Evolutionary conservation across 768 basidiomycete species (phyloP), one percentile per base, ranked within the genome.

Genomic region (Auricularia auricula-judae): DNA sequence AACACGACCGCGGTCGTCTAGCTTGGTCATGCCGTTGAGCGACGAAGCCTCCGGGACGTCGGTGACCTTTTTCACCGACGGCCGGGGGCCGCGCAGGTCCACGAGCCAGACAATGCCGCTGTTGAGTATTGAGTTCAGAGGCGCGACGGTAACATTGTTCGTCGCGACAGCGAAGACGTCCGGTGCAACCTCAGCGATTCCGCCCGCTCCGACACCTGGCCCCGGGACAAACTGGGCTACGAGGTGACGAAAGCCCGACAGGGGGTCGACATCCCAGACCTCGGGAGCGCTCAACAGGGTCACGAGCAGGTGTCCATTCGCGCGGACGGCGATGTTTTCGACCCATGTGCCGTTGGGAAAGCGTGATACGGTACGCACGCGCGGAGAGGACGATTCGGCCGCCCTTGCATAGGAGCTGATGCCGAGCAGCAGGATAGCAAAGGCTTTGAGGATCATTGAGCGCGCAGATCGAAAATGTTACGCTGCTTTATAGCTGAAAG

Each of bases 371-470:
- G 21, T 21, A 18, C 47, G 47, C 39, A 42, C 39, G 12, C 39
- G 89, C 93, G 0, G 92, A 95, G 73, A 82, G 87, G 63, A 82
- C 39, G 39, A 42, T 42, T 42, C 8, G 12, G 8, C 39, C 39
- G 39, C 29, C 29, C 29, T 29, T 29, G 29, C 29, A 29, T 29
- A 29, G 29, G 29, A 29, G 29, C 29, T 29, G 29, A 29, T 29
- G 29, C 29, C 3, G 29, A 29, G 29, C 29, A 29, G 29, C 29
- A 29, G 29, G 29, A 29, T 29, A 2, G 29, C 29, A 29, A 29
- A 29, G 29, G 29, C 29, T 29, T 29, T 29, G 29, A 29, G 29
- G 29, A 29, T 29, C 29, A 29, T 29, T 29, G 29, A 29, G 29
- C 29, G 29, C 29, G 29, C 29, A 29, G 29, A 29, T 29, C 29